Conservation (phyloP, 495 filamentous ascomycete genomes). For the Podospora didyma region DNA sequence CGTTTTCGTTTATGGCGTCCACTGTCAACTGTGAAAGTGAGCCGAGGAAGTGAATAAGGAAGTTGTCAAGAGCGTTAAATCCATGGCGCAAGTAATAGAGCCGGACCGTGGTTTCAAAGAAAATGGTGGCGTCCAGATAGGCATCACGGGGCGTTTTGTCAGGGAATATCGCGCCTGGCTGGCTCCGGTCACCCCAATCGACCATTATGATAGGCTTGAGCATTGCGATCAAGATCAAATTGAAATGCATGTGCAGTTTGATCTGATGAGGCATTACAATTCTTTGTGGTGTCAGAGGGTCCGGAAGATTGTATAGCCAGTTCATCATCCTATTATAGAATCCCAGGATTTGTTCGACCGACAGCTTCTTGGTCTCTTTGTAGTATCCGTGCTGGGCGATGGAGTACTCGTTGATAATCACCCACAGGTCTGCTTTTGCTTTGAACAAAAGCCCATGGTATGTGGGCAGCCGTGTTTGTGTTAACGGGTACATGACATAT, state of each 20-base stretch:
- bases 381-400: slow-evolving; percentile 12
- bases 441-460: slow-evolving; percentile 26
- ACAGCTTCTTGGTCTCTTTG: slow-evolving; percentile 6
- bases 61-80: slow-evolving; percentile 30
- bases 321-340: slow-evolving; percentile 23
- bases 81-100: slow-evolving; percentile 41
- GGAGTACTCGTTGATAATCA: slow-evolving; percentile 28
- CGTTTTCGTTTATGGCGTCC: slow-evolving; percentile 16
- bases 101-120: slow-evolving; percentile 33
- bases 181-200: slow-evolving; percentile 12
- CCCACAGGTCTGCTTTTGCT: slow-evolving; percentile 32
- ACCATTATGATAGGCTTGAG: slow-evolving; percentile 17
- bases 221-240: slow-evolving; percentile 20
- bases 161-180: background rate
- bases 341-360: slow-evolving; percentile 17
- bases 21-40: slow-evolving; percentile 27
- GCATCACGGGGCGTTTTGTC: slow-evolving; percentile 14
- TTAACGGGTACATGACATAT: slow-evolving; percentile 32
- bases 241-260: slow-evolving; percentile 31
- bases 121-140: slow-evolving; percentile 22
- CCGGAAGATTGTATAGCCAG: slow-evolving; percentile 31
- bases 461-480: slow-evolving; percentile 17
- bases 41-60: slow-evolving; percentile 32
- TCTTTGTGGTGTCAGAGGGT: slow-evolving; percentile 28
- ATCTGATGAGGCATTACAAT: slow-evolving; percentile 35